Evolutionary conservation across 495 filamentous ascomycete species (phyloP), one percentile per base, ranked within the genome.

Genomic region (Penicillium riverlandense): DNA sequence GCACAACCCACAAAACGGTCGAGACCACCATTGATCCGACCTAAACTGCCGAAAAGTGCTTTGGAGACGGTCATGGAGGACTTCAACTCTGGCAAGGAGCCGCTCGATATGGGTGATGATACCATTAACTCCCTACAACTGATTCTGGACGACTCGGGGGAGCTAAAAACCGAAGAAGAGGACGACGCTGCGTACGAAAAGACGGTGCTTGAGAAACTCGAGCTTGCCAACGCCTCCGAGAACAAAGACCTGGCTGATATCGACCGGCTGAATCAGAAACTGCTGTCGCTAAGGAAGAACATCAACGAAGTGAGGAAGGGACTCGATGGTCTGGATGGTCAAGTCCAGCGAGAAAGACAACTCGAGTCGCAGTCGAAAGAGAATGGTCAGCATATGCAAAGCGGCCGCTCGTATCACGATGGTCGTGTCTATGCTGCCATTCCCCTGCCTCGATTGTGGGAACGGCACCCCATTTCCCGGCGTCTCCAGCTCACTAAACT

Each of bases 241-340:
- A 53, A 50, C 29, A 36, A 41, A 11, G 66, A 79, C 34, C 64
- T 55, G 8, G 74, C 76, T 34, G 69, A 82, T 11, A 59, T 81
- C n/a, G 66, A 73, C 30, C 69, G 76, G 38, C 72, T 89, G 68
- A 76, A 73, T 42, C 69, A 74, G 46, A 75, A 78, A 6, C 59
- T 85, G 9, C 64, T 72, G 38, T 80, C 76, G 2, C 72, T 85
- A 14, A 68, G 74, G 29, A 66, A 75, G 3, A 79, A 79, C 44
- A 85, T 90, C 47, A 73, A 74, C 2, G 78, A 81, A 15, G 77
- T 85, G 14, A 82, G 80, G 47, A 71, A 75, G 39, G 83, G 82
- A 2, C 78, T 89, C 30, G 72, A 79, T 49, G 69, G 75, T 11
- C 65, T 88, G n/a, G 83, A 85, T 62, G 65, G 75, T 29, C 71